Base-by-base conservation (phyloP, 768 basidiomycete species). In the Collybia sordida region DNA sequence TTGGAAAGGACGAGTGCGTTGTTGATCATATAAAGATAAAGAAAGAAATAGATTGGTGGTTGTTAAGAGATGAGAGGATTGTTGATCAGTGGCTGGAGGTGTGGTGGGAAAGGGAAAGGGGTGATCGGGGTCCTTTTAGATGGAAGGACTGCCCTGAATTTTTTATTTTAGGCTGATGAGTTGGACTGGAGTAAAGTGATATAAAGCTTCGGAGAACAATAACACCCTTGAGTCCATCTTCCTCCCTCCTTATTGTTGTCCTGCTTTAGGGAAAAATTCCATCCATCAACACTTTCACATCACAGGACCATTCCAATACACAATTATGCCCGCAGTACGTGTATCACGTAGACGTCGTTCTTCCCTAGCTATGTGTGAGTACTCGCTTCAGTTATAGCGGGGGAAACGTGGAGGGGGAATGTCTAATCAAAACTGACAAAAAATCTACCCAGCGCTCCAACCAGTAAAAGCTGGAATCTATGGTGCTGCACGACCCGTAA, bases 401-500 rank as follows among this genome's bases (percentile, higher is more conserved):
- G 42, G 25, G 23, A 34, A 45, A n/a, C 41, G n/a, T 35, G 34
- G 9, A 35, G n/a, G 34, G n/a, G 9, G 2, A 18, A 14, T 3
- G 2, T 18, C 21, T 5, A 4, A 47, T 4, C 12, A 12, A 6
- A 35, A 31, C 2, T 11, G 19, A 40, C 19, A 35, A 37, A 11
- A 14, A 15, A 18, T 22, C 17, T 15, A 22, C 7, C 19, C 40
- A 59, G 71, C 69, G 15, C 50, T 66, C 24, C 62, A 67, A 28
- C 71, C 73, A 23, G 75, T 77, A 47, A 83, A 79, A 55, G 66
- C 82, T 3, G 82, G 81, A 14, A 73, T 73, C 49, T 83, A 85
- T 42, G 80, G 80, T 22, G 69, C 75, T 47, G 58, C 64, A n/a
- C 72, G 75, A 1, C 68, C 72, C 4, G 79, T 86, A 22, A 82